A percentile compares a stretch with the other conserved stretches of the same genome.
Conservation (phyloP, 352 stramenopile species). For the Phytophthora sojae region DNA sequence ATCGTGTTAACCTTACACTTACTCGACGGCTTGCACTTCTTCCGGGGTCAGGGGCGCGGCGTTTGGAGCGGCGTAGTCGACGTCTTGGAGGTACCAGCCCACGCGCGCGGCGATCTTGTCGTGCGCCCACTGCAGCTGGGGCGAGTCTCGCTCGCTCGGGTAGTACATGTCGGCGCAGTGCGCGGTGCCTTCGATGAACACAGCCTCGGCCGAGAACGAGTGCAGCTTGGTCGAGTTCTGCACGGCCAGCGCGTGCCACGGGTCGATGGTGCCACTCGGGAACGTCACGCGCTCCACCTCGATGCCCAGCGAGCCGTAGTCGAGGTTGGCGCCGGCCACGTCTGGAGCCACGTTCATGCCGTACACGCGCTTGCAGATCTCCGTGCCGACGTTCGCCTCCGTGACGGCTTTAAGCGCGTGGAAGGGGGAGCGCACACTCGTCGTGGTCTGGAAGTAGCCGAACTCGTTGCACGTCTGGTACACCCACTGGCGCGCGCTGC, state of each 20-base stretch:
- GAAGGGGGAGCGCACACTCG: conserved; percentile 66
- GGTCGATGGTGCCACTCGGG: conserved; percentile 83
- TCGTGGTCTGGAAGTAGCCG: conserved; percentile 87
- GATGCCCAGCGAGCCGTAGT: conserved; percentile 81
- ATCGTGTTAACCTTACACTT: not conserved
- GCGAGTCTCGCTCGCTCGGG: conserved; percentile 59
- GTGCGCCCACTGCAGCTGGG: conserved; percentile 71
- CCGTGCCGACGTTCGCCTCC: conserved; percentile 66
- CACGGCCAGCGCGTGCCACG: conserved; percentile 85
- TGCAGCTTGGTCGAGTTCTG: conserved; percentile 72
- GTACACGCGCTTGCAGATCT: conserved; percentile 89
- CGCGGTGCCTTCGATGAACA: conserved; percentile 85
- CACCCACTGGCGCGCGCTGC: conserved; percentile 80
- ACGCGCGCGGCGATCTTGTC: conserved; percentile 65
- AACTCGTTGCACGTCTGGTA: conserved; percentile 93
- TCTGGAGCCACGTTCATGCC: conserved; percentile 70
- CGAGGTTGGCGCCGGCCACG: conserved; percentile 66
- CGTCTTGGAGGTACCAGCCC: conserved; percentile 47
- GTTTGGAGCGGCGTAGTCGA: not conserved
- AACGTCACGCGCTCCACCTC: conserved; percentile 86
- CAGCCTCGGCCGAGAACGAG: conserved; percentile 57
- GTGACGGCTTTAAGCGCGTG: conserved; percentile 74
- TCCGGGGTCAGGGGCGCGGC: conserved; percentile 5
- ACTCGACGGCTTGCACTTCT: conserved; percentile 35
- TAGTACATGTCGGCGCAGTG: conserved; percentile 89